Evolutionary conservation across 768 basidiomycete genomes (phyloP), one percentile per base, ranked within the genome.

Genomic region (Mycena pura): DNA sequence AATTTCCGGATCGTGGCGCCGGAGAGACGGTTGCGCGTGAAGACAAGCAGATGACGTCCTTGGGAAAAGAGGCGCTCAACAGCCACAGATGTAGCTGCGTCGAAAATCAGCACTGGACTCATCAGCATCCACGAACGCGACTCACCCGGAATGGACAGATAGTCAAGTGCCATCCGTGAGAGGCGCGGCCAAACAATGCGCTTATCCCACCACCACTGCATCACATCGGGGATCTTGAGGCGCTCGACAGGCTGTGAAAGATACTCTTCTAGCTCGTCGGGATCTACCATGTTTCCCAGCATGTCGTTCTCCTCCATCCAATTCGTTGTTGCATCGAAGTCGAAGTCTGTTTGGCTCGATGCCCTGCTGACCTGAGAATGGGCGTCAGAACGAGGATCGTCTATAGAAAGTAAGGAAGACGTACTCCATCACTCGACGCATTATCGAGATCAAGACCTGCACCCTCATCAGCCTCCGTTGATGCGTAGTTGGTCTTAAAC

Each of bases 201-300:
- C 17, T 68, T 58, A 22, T 40, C 47, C 28, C 29, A 45, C 65
- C 67, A 68, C 65, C 65, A 68, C 29, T 27, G 14, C 17, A 63
- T 31, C 19, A 50, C 49, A 22, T 53, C 60, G 6, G 49, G 52
- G 29, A 39, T 39, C 7, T 24, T 22, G n/a, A 17, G 8, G 5
- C n/a, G 43, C 19, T 57, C 64, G 19, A 41, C 21, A 9, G 56
- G 57, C 29, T 64, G 22, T 24, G 43, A 22, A 4, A 65, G 48
- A 24, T 65, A 64, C 38, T 40, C 6, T 19, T 47, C 45, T 1
- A 47, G 45, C n/a, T 31, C n/a, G 11, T 39, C 38, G 15, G 38
- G 38, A 39, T 39, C 38, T 39, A 39, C 38, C 38, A 39, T 39
- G 38, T 39, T 39, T 6, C 38, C 38, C 38, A 39, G 38, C 9